A percentile compares a stretch with the other conserved stretches of the same genome.
Conservation (phyloP, 1,139 yeast genomes). For the Eremothecium cymbalariae region DNA sequence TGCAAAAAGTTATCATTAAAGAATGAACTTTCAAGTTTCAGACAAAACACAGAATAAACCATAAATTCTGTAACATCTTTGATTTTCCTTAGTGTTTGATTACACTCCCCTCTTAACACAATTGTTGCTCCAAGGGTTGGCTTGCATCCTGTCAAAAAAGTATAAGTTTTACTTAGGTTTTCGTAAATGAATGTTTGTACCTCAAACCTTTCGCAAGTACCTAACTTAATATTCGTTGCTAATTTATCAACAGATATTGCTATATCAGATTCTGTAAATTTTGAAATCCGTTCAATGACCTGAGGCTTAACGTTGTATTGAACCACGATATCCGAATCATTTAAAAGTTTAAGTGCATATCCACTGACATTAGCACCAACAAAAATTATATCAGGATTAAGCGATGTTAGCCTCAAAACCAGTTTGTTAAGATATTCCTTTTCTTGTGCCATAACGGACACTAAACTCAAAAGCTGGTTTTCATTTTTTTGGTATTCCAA, state of each 20-base stretch:
- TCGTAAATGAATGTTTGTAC: slow-evolving; percentile 56
- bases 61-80: slow-evolving; percentile 77
- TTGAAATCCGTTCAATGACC: slow-evolving; percentile 70
- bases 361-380: slow-evolving; percentile 83
- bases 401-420: slow-evolving; percentile 66
- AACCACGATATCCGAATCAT: slow-evolving; percentile 69
- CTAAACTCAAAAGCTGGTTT: slow-evolving; percentile 64
- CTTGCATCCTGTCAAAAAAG: slow-evolving; percentile 72
- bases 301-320: slow-evolving; percentile 74
- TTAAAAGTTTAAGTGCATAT: slow-evolving; percentile 62
- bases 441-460: slow-evolving; percentile 84
- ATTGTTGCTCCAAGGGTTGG: slow-evolving; percentile 74
- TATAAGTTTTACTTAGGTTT: slow-evolving; percentile 56
- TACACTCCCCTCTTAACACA: slow-evolving; percentile 67
- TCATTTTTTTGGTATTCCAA: slow-evolving; percentile 75
- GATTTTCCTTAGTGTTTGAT: slow-evolving; percentile 50
- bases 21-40: slow-evolving; percentile 72
- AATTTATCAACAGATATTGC: slow-evolving; percentile 57
- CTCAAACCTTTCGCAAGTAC: slow-evolving; percentile 64
- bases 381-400: slow-evolving; percentile 72
- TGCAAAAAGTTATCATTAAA: slow-evolving; percentile 66
- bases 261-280: slow-evolving; percentile 78
- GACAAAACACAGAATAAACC: slow-evolving; percentile 66
- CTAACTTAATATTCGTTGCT: slow-evolving; percentile 54
- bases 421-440: slow-evolving; percentile 74